Percentiles rank a stretch among this genome's conserved stretches.
Conservation (phyloP, 306 rosid species). For the Pyrus bretschneideri region DNA sequence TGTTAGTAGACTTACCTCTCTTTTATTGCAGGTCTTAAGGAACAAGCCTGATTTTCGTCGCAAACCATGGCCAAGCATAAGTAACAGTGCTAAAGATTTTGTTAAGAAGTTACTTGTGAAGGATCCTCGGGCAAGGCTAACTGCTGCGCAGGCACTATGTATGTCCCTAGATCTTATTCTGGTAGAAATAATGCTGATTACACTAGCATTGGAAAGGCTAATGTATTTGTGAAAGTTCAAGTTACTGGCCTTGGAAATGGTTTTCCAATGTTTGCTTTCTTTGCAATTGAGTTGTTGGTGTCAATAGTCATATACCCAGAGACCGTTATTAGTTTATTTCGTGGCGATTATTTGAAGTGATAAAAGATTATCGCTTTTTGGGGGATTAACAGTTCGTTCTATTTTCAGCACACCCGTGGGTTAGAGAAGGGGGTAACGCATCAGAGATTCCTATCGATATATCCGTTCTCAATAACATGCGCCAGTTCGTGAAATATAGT, state of each 20-base stretch:
- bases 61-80: constrained; percentile 90
- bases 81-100: constrained; percentile 79
- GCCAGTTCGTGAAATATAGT: constrained; percentile 86
- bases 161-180: constrained; percentile 34
- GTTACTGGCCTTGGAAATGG: neutral
- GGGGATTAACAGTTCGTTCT: constrained; percentile 18
- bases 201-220: constrained; percentile 3
- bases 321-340: neutral
- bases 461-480: constrained; percentile 86
- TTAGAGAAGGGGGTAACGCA: constrained; percentile 93
- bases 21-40: constrained; percentile 56
- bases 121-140: constrained; percentile 92
- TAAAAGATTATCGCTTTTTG: neutral
- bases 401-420: constrained; percentile 93
- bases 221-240: neutral
- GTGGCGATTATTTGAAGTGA: neutral
- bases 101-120: constrained; percentile 88
- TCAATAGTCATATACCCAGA: constrained; percentile 7
- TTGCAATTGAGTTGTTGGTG: neutral
- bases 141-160: constrained; percentile 99
- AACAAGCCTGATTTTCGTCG: constrained; percentile 97
- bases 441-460: constrained; percentile 92
- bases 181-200: constrained; percentile 12
- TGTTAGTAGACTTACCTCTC: constrained; percentile 7
- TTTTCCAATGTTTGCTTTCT: neutral